A percentile compares a stretch with the other conserved stretches of the same genome.
Evolutionary conservation across 345 rosid genomes (phyloP).

Genomic region (Xanthoceras sorbifolium): DNA sequence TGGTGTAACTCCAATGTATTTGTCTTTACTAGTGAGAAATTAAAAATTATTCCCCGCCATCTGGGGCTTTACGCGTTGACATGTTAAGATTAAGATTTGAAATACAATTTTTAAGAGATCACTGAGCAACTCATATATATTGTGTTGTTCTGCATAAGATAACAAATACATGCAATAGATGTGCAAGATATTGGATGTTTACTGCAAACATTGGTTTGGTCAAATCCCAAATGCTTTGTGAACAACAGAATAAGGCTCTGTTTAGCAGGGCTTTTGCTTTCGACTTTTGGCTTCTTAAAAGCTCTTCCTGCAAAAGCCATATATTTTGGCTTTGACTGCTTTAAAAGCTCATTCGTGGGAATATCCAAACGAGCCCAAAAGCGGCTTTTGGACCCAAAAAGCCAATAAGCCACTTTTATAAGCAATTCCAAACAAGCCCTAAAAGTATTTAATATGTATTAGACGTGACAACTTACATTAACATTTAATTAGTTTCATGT

Average conservation of each 20-base stretch:
- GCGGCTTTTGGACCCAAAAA: no score
- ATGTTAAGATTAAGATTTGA: neutral
- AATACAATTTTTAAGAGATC: neutral
- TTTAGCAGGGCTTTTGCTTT: no score
- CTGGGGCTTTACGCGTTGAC: neutral
- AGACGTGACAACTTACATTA: neutral
- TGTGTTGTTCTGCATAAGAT: slow-evolving; percentile 6
- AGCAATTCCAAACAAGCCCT: no score
- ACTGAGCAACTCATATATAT: neutral
- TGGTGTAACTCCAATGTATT: no score
- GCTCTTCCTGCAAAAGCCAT: no score
- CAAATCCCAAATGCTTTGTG: neutral
- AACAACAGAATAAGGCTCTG: slow-evolving; percentile 10
- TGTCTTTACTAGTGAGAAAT: neutral
- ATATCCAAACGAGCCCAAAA: no score
- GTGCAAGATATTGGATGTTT: neutral
- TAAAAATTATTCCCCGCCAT: neutral
- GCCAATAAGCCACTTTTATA: no score
- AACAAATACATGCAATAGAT: neutral
- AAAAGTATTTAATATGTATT: neutral
- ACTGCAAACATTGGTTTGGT: neutral
- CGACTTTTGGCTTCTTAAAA: no score
- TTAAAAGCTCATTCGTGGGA: no score
- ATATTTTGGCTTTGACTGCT: no score
- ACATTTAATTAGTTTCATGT: neutral